Evolutionary conservation across 306 rosid genomes (phyloP).

Genomic region (Quercus robur): DNA sequence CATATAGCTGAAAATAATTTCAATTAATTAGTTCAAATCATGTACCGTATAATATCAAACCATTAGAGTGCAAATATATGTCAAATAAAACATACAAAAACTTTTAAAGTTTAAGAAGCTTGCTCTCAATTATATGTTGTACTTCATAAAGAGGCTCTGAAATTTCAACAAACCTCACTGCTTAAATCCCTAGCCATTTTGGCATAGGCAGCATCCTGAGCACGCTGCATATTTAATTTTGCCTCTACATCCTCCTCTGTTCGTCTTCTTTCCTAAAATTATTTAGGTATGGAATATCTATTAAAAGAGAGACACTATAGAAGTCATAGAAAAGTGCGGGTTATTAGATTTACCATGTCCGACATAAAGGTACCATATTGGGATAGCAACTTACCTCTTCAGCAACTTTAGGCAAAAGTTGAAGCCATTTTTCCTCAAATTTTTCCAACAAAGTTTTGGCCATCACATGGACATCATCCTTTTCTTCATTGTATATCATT

Average conservation of each 20-base stretch:
- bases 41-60: constrained; percentile 12
- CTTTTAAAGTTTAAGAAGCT: not conserved
- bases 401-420: constrained; percentile 61
- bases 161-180: constrained; percentile 38
- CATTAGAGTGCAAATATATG: not conserved
- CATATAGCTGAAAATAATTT: constrained; percentile 54
- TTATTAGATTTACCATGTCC: not conserved
- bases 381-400: constrained; percentile 51
- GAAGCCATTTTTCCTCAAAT: constrained; percentile 80
- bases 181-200: constrained; percentile 62
- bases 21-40: not conserved
- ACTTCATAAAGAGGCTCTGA: not conserved
- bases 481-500: constrained; percentile 72
- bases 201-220: constrained; percentile 60
- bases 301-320: not conserved
- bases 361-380: constrained; percentile 10
- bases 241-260: constrained; percentile 52
- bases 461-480: constrained; percentile 57
- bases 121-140: not conserved
- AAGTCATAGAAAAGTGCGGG: not conserved
- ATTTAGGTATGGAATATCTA: constrained; percentile 2
- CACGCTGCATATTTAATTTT: constrained; percentile 44
- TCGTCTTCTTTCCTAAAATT: constrained; percentile 53
- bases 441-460: constrained; percentile 66
- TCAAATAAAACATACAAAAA: constrained; percentile 17